Conservation (phyloP, 805 yeast genomes). For the Metschnikowia lachancei region DNA sequence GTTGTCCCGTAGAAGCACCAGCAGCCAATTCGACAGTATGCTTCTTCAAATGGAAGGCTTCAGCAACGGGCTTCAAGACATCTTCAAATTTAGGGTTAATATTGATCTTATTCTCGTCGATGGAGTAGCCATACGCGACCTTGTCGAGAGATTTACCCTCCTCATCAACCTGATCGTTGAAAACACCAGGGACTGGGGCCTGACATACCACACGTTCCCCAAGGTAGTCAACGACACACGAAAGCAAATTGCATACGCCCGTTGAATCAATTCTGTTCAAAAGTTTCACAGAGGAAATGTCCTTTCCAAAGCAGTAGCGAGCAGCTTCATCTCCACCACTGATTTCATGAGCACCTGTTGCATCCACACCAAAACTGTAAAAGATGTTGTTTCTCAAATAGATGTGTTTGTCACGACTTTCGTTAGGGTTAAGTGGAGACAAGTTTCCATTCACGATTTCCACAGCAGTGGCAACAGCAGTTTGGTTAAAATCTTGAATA, state of each 20-base stretch:
- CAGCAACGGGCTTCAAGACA: constrained; percentile 60
- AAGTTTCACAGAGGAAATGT: constrained; percentile 65
- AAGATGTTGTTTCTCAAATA: constrained; percentile 81
- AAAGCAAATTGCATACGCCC: constrained; percentile 68
- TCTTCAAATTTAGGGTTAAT: constrained; percentile 52
- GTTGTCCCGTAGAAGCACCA: constrained; percentile 35
- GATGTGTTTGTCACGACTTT: constrained; percentile 58
- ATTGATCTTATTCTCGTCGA: constrained; percentile 51
- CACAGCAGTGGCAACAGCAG: constrained; percentile 78
- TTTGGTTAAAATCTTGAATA: constrained; percentile 69
- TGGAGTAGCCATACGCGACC: constrained; percentile 74
- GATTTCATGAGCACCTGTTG: constrained; percentile 58
- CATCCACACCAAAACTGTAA: constrained; percentile 70
- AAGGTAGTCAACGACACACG: constrained; percentile 85
- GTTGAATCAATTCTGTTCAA: constrained; percentile 63
- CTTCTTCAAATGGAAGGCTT: constrained; percentile 72
- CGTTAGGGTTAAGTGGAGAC: constrained; percentile 77
- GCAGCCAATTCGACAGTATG: constrained; percentile 55
- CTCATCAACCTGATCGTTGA: constrained; percentile 37
- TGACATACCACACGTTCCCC: constrained; percentile 89
- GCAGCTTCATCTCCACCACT: constrained; percentile 87
- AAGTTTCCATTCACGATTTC: constrained; percentile 72
- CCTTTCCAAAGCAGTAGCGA: constrained; percentile 74
- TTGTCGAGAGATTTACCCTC: constrained; percentile 27
- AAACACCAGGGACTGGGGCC: constrained; percentile 93